Evolutionary conservation across 1,284 basidiomycete genomes (phyloP).

Genomic region (Rhodotorula sp.): DNA sequence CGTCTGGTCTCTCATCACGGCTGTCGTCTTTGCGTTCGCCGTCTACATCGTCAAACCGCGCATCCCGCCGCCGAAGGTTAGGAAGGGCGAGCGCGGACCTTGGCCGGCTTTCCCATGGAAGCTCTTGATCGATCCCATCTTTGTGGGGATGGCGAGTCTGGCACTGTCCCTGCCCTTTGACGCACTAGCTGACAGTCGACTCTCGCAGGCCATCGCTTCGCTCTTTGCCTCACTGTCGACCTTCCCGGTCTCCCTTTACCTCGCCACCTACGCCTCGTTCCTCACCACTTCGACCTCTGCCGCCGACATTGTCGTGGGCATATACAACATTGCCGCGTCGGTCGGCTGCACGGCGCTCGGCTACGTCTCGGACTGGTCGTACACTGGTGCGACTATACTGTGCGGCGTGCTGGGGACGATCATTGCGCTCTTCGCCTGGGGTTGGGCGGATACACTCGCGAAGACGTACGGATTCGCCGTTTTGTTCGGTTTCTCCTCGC

Average conservation of each 20-base stretch:
- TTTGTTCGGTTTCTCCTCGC: neutral
- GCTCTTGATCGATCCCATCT: conserved; percentile 6
- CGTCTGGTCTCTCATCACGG: conserved; percentile 5
- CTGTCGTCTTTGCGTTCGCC: neutral
- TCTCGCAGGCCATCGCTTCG: neutral
- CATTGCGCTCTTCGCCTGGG: conserved; percentile 1
- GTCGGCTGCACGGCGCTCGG: conserved; percentile 1
- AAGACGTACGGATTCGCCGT: neutral
- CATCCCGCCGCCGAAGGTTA: neutral
- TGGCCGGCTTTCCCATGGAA: conserved; percentile 1
- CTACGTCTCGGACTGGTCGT: conserved; percentile 1
- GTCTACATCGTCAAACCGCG: conserved; percentile 14
- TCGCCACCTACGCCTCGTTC: conserved; percentile 6
- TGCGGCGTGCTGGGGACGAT: neutral
- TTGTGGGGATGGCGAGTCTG: conserved; percentile 2
- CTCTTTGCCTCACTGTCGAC: conserved; percentile 1
- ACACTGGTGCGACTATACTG: neutral
- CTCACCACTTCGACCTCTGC: neutral
- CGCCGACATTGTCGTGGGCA: conserved; percentile 8
- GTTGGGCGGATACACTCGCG: conserved; percentile 1
- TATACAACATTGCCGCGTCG: conserved; percentile 15
- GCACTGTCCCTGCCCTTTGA: neutral
- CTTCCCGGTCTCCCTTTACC: conserved; percentile 20
- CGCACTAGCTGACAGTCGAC: neutral
- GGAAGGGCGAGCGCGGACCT: neutral